Base-by-base conservation (phyloP, 1,139 yeast species). In the Candida mesenterica region DNA sequence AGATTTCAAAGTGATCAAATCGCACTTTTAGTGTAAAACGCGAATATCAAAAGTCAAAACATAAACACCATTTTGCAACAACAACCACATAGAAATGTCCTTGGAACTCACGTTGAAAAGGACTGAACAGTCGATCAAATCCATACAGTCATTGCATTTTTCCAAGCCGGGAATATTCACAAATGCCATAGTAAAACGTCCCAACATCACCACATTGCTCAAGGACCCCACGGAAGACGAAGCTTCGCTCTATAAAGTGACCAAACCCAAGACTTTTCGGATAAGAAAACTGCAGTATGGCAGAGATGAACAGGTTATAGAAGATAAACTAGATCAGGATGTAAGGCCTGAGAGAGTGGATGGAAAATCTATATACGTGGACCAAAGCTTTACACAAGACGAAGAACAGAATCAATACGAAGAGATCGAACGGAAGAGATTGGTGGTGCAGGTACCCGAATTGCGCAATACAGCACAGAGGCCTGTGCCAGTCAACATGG, bases 161-260 rank as follows among this genome's bases (percentile, higher is more conserved):
- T 53, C 66, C 2, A 63, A 70, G 0, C 74, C 84, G 0, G 85
- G 86, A 1, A 69, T 77, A 24, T 82, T 82, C 57, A 77, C 87
- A 26, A 81, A 81, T 49, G 79, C 89, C 4, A 61, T 81, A 15
- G 66, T 77, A 8, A 59, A 66, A 23, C 62, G 71, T 24, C 82
- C 82, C 1, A 72, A 73, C 25, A 78, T 81, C 39, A 78, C 82
- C 4, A 59, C 68, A n/a, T 59, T 82, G 26, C 61, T 82, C 22
- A 69, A 81, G 43, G 88, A 81, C 53, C 78, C 85, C 2, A 76
- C 77, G 23, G 53, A 53, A 1, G 73, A 72, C 32, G 89, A 81
- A 46, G 72, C 63, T 18, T 58, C 71, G 3, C 52, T 80, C 29
- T 79, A 78, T 47, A 62, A 57, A 24, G 58, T 70, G n/a, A 59